These are phyloP conservation scores for Noccaea bulbosa DNA, from an alignment of 345 rosid genomes.

Conservation along the genomic window DNA sequence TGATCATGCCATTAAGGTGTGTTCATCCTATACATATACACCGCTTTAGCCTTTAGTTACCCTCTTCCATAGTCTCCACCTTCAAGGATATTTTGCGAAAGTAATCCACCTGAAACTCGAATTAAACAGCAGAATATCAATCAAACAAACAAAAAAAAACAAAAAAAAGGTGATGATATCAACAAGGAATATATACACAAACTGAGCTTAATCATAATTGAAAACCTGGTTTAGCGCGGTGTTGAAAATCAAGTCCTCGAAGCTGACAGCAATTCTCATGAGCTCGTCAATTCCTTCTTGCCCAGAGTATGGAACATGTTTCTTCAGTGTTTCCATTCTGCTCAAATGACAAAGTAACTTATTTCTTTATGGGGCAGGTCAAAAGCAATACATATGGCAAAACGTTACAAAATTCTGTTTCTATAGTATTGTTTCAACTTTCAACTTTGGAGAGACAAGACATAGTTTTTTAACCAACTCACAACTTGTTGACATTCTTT, in stretches of 20 bases:
- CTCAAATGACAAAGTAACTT: neutral
- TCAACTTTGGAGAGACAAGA: too few relatives aligned
- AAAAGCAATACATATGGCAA: neutral
- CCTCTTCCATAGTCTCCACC: conserved; percentile 66
- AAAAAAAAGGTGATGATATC: neutral
- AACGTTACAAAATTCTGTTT: too few relatives aligned
- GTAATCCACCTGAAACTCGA: conserved; percentile 62
- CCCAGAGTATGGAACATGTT: conserved; percentile 8
- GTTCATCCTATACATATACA: too few relatives aligned
- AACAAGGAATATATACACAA: neutral
- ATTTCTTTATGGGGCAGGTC: neutral
- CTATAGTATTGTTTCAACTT: too few relatives aligned
- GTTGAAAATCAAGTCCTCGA: conserved; percentile 34
- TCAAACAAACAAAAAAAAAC: neutral
- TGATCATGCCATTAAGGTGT: too few relatives aligned
- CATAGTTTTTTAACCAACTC: too few relatives aligned
- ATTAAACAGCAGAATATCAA: too few relatives aligned
- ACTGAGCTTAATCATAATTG: neutral
- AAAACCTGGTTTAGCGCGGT: conserved; percentile 27
- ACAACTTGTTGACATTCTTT: too few relatives aligned
- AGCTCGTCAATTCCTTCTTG: conserved; percentile 25
- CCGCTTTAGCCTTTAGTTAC: conserved; percentile 45
- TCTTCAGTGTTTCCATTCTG: conserved; percentile 22
- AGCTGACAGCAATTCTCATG: conserved; percentile 35
- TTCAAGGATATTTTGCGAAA: conserved; percentile 66